Evolutionary conservation across 305 asterid genomes (phyloP).

Genomic region (Andrographis paniculata): DNA sequence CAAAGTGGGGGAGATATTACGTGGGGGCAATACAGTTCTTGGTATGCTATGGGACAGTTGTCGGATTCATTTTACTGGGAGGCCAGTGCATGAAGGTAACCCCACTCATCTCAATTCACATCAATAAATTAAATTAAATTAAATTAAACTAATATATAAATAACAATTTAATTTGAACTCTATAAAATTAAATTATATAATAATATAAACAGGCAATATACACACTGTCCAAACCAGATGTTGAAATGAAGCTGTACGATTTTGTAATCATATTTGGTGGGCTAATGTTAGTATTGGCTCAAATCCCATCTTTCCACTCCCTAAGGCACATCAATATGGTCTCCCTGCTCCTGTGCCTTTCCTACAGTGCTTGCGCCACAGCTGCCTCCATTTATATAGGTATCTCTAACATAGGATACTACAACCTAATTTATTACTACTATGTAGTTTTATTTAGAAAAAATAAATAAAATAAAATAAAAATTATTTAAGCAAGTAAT

Average conservation of each 20-base stretch:
- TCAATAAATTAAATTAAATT: background rate
- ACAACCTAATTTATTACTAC: too few relatives aligned
- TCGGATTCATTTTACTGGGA: constrained; percentile 50
- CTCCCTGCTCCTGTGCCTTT: constrained; percentile 43
- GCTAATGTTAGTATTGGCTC: constrained; percentile 46
- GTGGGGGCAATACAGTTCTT: constrained; percentile 65
- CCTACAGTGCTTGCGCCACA: constrained; percentile 44
- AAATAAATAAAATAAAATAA: background rate
- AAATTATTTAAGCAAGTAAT: background rate
- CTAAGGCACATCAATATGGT: constrained; percentile 60
- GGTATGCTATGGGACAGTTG: constrained; percentile 49
- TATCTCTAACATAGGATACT: too few relatives aligned
- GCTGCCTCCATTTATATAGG: constrained; percentile 49
- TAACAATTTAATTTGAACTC: background rate
- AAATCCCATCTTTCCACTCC: constrained; percentile 76
- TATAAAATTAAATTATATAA: too few relatives aligned
- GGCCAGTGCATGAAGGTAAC: constrained; percentile 68
- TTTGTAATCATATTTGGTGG: constrained; percentile 48
- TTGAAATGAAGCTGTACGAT: constrained; percentile 53
- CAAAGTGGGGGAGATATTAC: constrained; percentile 53
- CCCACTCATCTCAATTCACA: background rate
- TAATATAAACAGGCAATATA: too few relatives aligned
- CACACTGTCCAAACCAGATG: constrained; percentile 37
- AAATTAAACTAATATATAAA: background rate
- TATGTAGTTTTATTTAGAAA: background rate